Evolutionary conservation across 345 rosid species (phyloP).

Genomic region (Euphorbia pulcherrima): DNA sequence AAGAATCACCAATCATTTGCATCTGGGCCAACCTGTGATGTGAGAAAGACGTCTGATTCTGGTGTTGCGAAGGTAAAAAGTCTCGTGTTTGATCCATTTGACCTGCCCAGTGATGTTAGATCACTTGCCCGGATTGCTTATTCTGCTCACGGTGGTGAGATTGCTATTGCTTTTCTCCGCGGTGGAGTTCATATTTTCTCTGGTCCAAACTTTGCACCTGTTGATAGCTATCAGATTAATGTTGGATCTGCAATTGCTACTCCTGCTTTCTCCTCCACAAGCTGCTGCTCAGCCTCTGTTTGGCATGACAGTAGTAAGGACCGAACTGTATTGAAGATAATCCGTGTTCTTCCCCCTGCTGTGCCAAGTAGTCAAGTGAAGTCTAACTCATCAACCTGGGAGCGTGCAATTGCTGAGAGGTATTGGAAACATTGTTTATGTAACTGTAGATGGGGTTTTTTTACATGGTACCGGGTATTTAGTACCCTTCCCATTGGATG

Average conservation of each 20-base stretch:
- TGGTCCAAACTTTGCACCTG: slow-evolving; percentile 84
- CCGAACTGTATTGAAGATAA: slow-evolving; percentile 77
- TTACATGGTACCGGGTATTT: no score
- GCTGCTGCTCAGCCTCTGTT: slow-evolving; percentile 98
- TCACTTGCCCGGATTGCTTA: slow-evolving; percentile 90
- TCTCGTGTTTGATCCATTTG: slow-evolving; percentile 92
- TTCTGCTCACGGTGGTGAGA: slow-evolving; percentile 99
- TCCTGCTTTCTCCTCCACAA: slow-evolving; percentile 97
- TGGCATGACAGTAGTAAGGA: slow-evolving; percentile 89
- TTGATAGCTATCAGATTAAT: slow-evolving; percentile 91
- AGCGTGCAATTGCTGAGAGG: slow-evolving; percentile 99
- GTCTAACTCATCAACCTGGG: slow-evolving; percentile 81
- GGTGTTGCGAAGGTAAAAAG: slow-evolving; percentile 55
- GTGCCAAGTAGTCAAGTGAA: slow-evolving; percentile 71
- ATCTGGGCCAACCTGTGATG: slow-evolving; percentile 50
- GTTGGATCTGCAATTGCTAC: slow-evolving; percentile 96
- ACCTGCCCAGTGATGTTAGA: slow-evolving; percentile 93
- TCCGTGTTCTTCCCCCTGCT: slow-evolving; percentile 97
- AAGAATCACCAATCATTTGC: slow-evolving; percentile 52
- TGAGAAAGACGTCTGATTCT: slow-evolving; percentile 47
- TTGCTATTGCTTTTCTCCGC: slow-evolving; percentile 87
- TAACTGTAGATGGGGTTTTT: no score
- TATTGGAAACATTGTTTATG: slow-evolving; percentile 17
- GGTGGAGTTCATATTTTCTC: slow-evolving; percentile 98
- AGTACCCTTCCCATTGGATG: no score